phyloP scores from a whole-genome alignment of 176 grass and related monocot genomes.

The Paspalum notatum region DNA sequence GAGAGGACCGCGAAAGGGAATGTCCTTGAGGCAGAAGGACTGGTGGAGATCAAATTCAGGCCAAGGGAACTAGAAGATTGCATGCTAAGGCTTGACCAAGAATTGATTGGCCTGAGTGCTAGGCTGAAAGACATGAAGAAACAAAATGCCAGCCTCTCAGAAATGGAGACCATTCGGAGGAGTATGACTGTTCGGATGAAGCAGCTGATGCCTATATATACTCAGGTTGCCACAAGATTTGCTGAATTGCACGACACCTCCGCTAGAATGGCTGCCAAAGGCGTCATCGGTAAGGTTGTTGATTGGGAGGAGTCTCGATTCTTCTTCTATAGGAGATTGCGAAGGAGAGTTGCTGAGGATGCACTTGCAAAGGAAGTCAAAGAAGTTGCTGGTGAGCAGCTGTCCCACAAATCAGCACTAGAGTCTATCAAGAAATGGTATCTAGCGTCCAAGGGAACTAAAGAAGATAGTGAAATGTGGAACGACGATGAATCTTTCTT shows the following conservation, averaged over 20 bases:
- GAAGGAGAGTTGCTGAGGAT: constrained; percentile 74
- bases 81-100: constrained; percentile 87
- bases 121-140: constrained; percentile 65
- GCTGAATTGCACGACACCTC: constrained; percentile 94
- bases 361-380: constrained; percentile 65
- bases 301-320: constrained; percentile 78
- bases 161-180: constrained; percentile 60
- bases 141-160: constrained; percentile 31
- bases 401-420: constrained; percentile 58
- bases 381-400: constrained; percentile 67
- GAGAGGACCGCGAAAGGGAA: constrained; percentile 90
- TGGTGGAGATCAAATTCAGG: constrained; percentile 95
- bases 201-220: constrained; percentile 83
- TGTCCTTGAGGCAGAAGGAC: constrained; percentile 91
- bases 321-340: constrained; percentile 91
- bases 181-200: constrained; percentile 67
- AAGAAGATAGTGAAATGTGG: constrained; percentile 54
- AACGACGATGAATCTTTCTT: constrained; percentile 88
- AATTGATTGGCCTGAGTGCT: constrained; percentile 66
- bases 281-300: constrained; percentile 77
- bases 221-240: constrained; percentile 92
- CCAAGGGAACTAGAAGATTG: constrained; percentile 83
- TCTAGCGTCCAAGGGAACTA: constrained; percentile 40
- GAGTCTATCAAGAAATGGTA: constrained; percentile 80
- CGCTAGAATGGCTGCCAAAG: constrained; percentile 91